Base-by-base conservation (phyloP, 768 basidiomycete genomes). In the Tricholoma sp. region DNA sequence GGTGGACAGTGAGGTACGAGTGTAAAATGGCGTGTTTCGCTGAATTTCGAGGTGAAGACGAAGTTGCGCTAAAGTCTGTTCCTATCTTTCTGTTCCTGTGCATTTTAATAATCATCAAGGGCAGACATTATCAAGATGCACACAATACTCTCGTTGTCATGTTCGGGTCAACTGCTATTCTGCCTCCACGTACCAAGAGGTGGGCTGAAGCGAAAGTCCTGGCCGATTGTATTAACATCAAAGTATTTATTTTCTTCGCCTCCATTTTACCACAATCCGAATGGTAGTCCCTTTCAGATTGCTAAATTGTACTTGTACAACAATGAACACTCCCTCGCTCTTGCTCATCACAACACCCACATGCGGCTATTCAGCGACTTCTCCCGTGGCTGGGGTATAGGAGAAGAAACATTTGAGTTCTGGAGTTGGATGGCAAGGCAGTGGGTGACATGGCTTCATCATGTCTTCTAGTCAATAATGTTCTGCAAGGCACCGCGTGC, bases 161-260 rank as follows among this genome's bases (percentile, higher is more conserved):
- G 89, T 96, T 98, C 66, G 85, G 86, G 2, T 93, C 92, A 6
- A 89, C 88, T 1, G 85, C 85, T 4, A 88, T 91, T 50, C 74
- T 97, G 7, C 91, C 91, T 1, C 94, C 94, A 5, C 83, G 96
- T 8, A 98, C 94, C 1, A 99, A 98, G 68, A 81, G 96, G 31
- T 98, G 96, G 96, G 94, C 95, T 13, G 97, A 99, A 70, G 96
- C 96, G 3, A 97, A 95, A 69, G 97, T 98, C 1, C 79, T 98
- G 2, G 94, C 92, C 0, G 97, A 99, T 67, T 91, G 92, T 61
- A 86, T 98, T 59, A 91, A 87, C 57, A 76, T 97, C 67, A 95
- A 97, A 76, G 94, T 58, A 8, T 7, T 31, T 57, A 12, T 12
- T 9, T 6, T 42, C 17, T 15, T 13, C 15, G 12, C 10, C 17